phyloP scores from a whole-genome alignment of 768 basidiomycete genomes.

The Coprinellus aureogranulatus region DNA sequence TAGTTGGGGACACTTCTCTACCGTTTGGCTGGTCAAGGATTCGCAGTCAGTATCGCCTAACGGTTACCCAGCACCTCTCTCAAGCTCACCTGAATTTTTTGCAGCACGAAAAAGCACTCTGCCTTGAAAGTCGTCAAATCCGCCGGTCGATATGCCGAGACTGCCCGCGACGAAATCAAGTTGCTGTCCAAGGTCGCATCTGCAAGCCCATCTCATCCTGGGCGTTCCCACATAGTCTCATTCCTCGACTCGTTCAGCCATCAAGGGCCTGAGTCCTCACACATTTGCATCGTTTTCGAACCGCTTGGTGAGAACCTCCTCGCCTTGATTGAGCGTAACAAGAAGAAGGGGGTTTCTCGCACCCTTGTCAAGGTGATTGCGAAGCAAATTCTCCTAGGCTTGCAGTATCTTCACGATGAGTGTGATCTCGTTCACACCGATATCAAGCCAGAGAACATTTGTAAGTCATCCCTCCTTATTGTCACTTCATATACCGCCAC shows the following conservation, averaged over 20 bases:
- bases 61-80: conserved; percentile 5
- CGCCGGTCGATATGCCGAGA: conserved; percentile 92
- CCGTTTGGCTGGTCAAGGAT: conserved; percentile 89
- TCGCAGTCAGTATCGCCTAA: conserved; percentile 49
- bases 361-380: conserved; percentile 82
- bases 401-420: conserved; percentile 90
- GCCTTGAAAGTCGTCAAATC: conserved; percentile 96
- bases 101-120: conserved; percentile 71
- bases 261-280: conserved; percentile 63
- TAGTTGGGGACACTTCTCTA: conserved; percentile 95
- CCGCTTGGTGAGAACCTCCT: conserved; percentile 79
- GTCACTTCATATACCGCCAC: conserved; percentile 10
- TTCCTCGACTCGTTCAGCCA: conserved; percentile 90
- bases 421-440: conserved; percentile 92
- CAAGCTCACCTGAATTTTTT: conserved; percentile 10
- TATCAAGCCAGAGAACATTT: conserved; percentile 93
- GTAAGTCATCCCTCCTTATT: conserved; percentile 47
- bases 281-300: conserved; percentile 91
- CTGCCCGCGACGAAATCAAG: conserved; percentile 95
- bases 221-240: conserved; percentile 78
- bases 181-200: conserved; percentile 74
- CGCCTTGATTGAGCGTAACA: conserved; percentile 71
- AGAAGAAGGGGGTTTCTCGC: conserved; percentile 79
- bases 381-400: conserved; percentile 81
- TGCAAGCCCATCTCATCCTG: conserved; percentile 72